These are phyloP conservation scores for Boletus tylopilopsis DNA, from an alignment of 768 basidiomycete species.

Conservation along the genomic window DNA sequence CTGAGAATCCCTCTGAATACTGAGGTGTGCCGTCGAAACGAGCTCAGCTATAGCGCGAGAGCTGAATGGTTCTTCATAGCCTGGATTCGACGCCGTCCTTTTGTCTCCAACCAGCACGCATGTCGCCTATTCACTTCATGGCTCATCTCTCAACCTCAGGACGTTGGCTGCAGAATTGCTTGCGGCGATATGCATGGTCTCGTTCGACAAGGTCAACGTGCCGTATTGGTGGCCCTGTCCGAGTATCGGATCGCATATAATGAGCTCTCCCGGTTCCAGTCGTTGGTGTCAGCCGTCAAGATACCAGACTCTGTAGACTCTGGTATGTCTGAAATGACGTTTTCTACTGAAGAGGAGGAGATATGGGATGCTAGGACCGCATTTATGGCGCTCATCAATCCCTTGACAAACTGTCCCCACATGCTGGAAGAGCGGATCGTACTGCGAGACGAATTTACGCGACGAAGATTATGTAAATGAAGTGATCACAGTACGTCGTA, in stretches of 20 bases:
- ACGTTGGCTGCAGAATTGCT: slow-evolving; percentile 72
- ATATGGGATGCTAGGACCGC: slow-evolving; percentile 81
- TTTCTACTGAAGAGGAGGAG: slow-evolving; percentile 57
- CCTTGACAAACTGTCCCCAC: slow-evolving; percentile 64
- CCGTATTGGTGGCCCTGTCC: slow-evolving; percentile 73
- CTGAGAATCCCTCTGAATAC: slow-evolving; percentile 82
- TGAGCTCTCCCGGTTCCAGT: slow-evolving; percentile 79
- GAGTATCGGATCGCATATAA: slow-evolving; percentile 71
- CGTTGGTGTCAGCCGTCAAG: slow-evolving; percentile 60
- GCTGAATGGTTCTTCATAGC: slow-evolving; percentile 36
- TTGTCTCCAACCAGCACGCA: slow-evolving; percentile 60
- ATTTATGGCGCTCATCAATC: slow-evolving; percentile 75
- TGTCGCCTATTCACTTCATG: slow-evolving; percentile 67
- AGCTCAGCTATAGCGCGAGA: background rate
- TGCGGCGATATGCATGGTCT: slow-evolving; percentile 79
- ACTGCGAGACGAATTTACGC: slow-evolving; percentile 77
- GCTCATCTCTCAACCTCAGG: slow-evolving; percentile 63
- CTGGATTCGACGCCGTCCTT: slow-evolving; percentile 69
- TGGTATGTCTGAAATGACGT: slow-evolving; percentile 30
- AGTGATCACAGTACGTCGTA: slow-evolving; percentile 65
- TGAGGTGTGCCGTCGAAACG: slow-evolving; percentile 45
- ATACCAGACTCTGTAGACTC: slow-evolving; percentile 43
- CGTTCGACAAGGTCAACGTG: slow-evolving; percentile 66
- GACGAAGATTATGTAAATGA: slow-evolving; percentile 85
- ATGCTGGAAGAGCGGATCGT: slow-evolving; percentile 74